These are phyloP conservation scores for Rhizopogon vinicolor DNA, from an alignment of 768 basidiomycete genomes.

Conservation along the genomic window DNA sequence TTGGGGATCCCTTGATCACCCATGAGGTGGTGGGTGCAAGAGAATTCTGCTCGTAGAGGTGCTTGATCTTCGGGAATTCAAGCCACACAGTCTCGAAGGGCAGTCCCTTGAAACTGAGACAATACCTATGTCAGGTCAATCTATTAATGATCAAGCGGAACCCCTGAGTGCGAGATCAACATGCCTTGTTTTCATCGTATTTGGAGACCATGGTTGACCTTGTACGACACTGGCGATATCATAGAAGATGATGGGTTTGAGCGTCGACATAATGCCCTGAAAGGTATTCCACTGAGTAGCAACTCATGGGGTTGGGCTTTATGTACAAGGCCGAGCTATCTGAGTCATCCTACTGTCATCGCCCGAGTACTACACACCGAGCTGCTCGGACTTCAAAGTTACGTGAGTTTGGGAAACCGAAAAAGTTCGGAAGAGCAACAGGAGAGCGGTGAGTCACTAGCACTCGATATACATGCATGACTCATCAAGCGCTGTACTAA, in stretches of 20 bases:
- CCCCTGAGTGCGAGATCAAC: not conserved
- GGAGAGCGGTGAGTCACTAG: no score
- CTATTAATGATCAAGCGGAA: not conserved
- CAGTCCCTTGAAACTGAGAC: slow-evolving; percentile 30
- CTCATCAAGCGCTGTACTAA: no score
- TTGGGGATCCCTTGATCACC: slow-evolving; percentile 13
- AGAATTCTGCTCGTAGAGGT: slow-evolving; percentile 26
- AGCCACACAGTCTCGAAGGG: slow-evolving; percentile 47
- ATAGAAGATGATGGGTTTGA: slow-evolving; percentile 28
- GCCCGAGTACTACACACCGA: not conserved
- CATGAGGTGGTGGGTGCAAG: slow-evolving; percentile 3
- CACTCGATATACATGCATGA: no score
- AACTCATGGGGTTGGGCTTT: not conserved
- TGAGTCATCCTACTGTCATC: not conserved
- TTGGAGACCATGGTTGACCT: slow-evolving; percentile 32
- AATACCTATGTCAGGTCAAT: slow-evolving; percentile 11
- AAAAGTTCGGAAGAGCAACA: no score
- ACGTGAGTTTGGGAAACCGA: no score
- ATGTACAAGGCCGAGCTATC: not conserved
- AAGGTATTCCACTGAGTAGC: not conserved
- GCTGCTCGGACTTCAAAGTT: no score
- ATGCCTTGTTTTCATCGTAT: slow-evolving; percentile 33
- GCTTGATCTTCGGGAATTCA: slow-evolving; percentile 46
- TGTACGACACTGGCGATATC: slow-evolving; percentile 28
- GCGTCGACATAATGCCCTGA: slow-evolving; percentile 5